These are phyloP conservation scores for Paramecium caudatum DNA, from an alignment of 73 alveolate species.

Conservation along the genomic window DNA sequence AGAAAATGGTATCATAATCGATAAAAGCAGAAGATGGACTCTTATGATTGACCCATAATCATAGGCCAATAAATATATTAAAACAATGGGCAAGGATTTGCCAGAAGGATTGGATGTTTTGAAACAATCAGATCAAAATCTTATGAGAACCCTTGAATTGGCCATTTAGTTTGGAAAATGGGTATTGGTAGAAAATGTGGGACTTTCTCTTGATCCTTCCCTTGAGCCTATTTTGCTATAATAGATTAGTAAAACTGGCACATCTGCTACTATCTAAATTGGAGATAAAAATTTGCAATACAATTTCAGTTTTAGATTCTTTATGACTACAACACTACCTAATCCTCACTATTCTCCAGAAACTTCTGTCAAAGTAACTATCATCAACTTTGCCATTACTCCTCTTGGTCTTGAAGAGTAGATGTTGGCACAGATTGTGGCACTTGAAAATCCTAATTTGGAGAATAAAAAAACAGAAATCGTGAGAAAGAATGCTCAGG, in stretches of 20 bases:
- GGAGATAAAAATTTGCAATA: constrained; percentile 93
- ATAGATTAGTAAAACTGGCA: constrained; percentile 86
- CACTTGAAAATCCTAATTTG: constrained; percentile 94
- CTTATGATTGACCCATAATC: constrained; percentile 97
- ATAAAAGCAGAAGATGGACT: constrained; percentile 97
- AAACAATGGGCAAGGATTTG: constrained; percentile 98
- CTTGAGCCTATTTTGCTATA: constrained; percentile 93
- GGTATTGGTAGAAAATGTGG: constrained; percentile 94
- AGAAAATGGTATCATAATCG: constrained; percentile 97
- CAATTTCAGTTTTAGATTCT: constrained; percentile 95
- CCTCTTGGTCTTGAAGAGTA: constrained; percentile 99
- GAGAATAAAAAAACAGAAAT: constrained; percentile 84
- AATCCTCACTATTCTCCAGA: constrained; percentile 99
- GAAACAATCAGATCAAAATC: constrained; percentile 78
- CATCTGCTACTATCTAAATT: constrained; percentile 86
- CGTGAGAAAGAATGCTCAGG: constrained; percentile 88
- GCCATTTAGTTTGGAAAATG: constrained; percentile 94
- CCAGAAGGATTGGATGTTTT: constrained; percentile 80
- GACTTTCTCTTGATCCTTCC: constrained; percentile 91
- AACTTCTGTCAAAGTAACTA: constrained; percentile 97
- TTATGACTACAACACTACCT: constrained; percentile 97
- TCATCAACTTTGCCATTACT: constrained; percentile 99
- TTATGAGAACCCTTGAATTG: constrained; percentile 80
- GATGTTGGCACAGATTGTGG: constrained; percentile 99
- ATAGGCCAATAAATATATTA: constrained; percentile 99